phyloP scores from a whole-genome alignment of 768 basidiomycete genomes.

The Russula compacta region DNA sequence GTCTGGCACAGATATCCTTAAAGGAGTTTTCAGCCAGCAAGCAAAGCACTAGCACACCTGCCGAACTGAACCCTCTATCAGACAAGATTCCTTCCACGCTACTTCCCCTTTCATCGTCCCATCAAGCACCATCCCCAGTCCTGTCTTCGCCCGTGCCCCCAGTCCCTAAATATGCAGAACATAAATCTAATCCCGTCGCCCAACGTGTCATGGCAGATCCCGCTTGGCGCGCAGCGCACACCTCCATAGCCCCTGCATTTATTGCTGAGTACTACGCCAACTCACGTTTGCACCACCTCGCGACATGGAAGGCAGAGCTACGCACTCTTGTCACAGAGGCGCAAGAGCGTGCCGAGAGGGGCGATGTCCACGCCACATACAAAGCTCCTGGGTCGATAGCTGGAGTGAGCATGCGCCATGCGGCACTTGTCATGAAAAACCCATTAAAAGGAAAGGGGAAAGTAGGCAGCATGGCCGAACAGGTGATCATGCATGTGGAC shows the following conservation, averaged over 20 bases:
- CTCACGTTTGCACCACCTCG: slow-evolving; percentile 86
- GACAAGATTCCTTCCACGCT: background rate
- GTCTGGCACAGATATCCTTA: slow-evolving; percentile 32
- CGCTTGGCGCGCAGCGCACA: slow-evolving; percentile 82
- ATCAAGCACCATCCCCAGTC: slow-evolving; percentile 36
- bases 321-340: slow-evolving; percentile 71
- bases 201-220: slow-evolving; percentile 74
- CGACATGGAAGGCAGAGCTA: slow-evolving; percentile 88
- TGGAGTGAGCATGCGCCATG: slow-evolving; percentile 28
- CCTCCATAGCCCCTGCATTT: slow-evolving; percentile 78
- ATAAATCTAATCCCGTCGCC: slow-evolving; percentile 62
- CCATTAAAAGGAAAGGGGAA: slow-evolving; percentile 53
- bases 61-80: background rate
- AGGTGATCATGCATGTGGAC: slow-evolving; percentile 85
- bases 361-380: slow-evolving; percentile 13
- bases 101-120: slow-evolving; percentile 20
- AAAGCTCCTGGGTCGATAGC: slow-evolving; percentile 20
- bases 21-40: slow-evolving; percentile 20
- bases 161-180: slow-evolving; percentile 58
- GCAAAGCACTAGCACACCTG: background rate
- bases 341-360: slow-evolving; percentile 56
- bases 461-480: slow-evolving; percentile 40
- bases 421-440: slow-evolving; percentile 40
- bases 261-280: slow-evolving; percentile 65
- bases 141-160: slow-evolving; percentile 36